Conservation (phyloP, 1,284 basidiomycete species). For the Trametes polyzona region DNA sequence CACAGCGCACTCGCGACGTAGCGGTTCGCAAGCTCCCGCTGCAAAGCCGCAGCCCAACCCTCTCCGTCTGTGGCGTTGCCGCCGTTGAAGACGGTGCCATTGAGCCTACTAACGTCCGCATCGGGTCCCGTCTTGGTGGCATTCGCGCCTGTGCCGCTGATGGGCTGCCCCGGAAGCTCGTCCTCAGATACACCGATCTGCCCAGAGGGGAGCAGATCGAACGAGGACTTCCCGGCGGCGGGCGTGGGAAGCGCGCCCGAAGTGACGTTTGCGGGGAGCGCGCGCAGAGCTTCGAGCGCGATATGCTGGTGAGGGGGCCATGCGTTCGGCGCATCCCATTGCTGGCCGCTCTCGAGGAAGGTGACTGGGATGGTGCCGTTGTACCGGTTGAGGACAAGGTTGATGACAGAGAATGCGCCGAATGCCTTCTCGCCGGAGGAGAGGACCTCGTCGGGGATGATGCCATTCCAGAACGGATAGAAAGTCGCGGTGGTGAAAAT, state of each 20-base stretch:
- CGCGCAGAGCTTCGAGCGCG: constrained; percentile 75
- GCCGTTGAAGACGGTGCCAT: constrained; percentile 74
- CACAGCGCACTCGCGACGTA: constrained; percentile 85
- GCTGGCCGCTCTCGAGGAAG: constrained; percentile 77
- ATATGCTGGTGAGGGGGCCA: constrained; percentile 93
- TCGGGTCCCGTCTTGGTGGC: constrained; percentile 53
- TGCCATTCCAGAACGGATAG: constrained; percentile 88
- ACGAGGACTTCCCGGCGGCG: constrained; percentile 56
- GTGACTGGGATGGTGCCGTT: constrained; percentile 82
- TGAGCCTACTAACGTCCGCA: constrained; percentile 62
- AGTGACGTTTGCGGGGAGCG: constrained; percentile 72
- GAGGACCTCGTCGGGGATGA: constrained; percentile 75
- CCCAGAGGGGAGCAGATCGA: constrained; percentile 68
- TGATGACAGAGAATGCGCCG: constrained; percentile 71
- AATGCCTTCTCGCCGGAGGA: constrained; percentile 66
- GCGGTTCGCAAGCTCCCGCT: constrained; percentile 78
- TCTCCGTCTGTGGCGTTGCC: constrained; percentile 67
- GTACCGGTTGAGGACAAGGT: constrained; percentile 81
- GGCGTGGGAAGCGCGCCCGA: constrained; percentile 53
- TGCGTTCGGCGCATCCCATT: constrained; percentile 83
- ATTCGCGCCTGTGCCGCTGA: constrained; percentile 51
- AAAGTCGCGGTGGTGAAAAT: constrained; percentile 77
- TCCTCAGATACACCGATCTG: constrained; percentile 75
- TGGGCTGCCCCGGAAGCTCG: constrained; percentile 69
- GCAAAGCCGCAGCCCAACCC: constrained; percentile 68